Evolutionary conservation across 495 filamentous ascomycete species (phyloP).

Genomic region (Hypoxylon fragiforme): DNA sequence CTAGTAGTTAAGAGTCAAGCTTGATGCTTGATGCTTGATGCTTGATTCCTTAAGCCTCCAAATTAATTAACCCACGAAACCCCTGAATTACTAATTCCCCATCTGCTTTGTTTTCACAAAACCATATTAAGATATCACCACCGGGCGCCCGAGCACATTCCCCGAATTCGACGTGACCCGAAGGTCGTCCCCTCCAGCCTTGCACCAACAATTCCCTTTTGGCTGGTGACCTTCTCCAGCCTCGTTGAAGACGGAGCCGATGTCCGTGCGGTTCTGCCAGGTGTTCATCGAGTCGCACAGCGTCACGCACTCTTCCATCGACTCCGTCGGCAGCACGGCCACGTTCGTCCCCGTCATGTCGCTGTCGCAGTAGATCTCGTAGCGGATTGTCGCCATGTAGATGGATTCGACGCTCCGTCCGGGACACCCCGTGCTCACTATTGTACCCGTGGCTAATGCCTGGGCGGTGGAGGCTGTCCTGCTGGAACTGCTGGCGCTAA

Average conservation of each 20-base stretch:
- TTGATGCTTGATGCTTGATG: too few relatives aligned
- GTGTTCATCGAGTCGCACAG: conserved; percentile 25
- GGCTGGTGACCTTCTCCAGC: conserved; percentile 2
- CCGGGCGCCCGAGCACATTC: conserved; percentile 6
- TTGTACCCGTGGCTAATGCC: background rate
- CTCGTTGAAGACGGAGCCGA: conserved; percentile 15
- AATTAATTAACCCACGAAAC: too few relatives aligned
- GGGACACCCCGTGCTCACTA: conserved; percentile 7
- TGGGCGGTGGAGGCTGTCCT: background rate
- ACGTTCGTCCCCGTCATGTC: conserved; percentile 17
- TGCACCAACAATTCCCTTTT: conserved; percentile 14
- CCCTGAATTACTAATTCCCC: too few relatives aligned
- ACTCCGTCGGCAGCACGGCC: conserved; percentile 4
- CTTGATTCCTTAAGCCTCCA: too few relatives aligned
- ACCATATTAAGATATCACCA: background rate
- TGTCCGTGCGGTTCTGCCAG: conserved; percentile 6
- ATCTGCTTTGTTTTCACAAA: too few relatives aligned
- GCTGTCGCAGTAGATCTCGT: conserved; percentile 17
- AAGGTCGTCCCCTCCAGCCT: conserved; percentile 3
- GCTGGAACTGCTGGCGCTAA: background rate
- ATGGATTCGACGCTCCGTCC: conserved; percentile 2
- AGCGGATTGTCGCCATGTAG: background rate
- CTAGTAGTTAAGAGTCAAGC: too few relatives aligned
- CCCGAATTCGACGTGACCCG: conserved; percentile 1
- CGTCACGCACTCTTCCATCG: conserved; percentile 14